Percentiles rank a stretch among this genome's conserved stretches.
These are phyloP conservation scores for Hymenoscyphus fructigenus DNA, from an alignment of 2,329 filamentous ascomycete species.

Conservation along the genomic window DNA sequence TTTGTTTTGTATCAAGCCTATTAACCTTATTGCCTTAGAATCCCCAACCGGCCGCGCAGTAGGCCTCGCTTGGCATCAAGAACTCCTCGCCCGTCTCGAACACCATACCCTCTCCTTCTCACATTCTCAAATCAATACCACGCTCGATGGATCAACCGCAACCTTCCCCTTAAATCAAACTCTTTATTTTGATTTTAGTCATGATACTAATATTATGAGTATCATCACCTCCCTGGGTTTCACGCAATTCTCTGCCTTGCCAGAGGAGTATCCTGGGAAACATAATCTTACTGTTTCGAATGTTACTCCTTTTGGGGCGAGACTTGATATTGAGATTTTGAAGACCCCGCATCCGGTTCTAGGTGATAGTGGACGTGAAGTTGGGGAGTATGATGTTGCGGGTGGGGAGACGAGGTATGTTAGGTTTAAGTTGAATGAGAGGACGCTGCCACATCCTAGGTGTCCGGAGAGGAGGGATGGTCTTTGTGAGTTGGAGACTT, in stretches of 20 bases:
- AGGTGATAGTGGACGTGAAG: no score
- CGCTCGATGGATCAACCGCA: conserved; percentile 62
- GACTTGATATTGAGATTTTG: conserved; percentile 74
- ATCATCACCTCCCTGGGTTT: conserved; percentile 73
- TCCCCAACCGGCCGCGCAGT: conserved; percentile 54
- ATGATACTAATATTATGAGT: conserved; percentile 72
- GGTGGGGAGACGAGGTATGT: conserved; percentile 64
- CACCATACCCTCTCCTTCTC: conserved; percentile 63
- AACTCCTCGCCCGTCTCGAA: conserved; percentile 68
- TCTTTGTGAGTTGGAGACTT: conserved; percentile 73
- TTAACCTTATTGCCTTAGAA: conserved; percentile 12
- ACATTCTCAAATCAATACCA: conserved; percentile 64
- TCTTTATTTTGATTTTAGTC: conserved; percentile 75
- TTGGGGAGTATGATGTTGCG: conserved; percentile 43
- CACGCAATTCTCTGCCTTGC: conserved; percentile 65
- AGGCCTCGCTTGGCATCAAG: conserved; percentile 72
- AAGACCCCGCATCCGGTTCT: conserved; percentile 62
- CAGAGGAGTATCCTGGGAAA: conserved; percentile 52
- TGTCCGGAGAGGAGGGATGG: conserved; percentile 69
- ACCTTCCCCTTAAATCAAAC: conserved; percentile 74
- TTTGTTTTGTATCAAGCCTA: neutral
- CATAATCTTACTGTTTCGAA: conserved; percentile 67
- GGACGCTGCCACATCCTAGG: conserved; percentile 65
- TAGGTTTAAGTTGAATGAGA: conserved; percentile 72
- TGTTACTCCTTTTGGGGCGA: conserved; percentile 69